Evolutionary conservation across 1,284 basidiomycete genomes (phyloP).

Genomic region (Amylostereum areolatum): DNA sequence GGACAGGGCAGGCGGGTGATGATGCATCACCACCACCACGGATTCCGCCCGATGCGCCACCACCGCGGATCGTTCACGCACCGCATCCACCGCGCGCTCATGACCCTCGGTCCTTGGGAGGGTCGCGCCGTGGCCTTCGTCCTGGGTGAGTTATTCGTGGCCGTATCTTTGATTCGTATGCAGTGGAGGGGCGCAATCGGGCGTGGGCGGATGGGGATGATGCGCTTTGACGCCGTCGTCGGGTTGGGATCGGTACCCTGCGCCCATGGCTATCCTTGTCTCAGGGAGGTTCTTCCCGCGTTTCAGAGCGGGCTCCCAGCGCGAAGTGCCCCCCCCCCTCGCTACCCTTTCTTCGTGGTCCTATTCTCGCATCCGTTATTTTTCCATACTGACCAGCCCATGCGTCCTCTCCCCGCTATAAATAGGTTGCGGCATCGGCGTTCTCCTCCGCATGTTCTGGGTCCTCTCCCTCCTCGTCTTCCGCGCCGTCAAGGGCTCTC

Average conservation of each 20-base stretch:
- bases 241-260: too few species aligned
- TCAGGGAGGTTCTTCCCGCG: too few species aligned
- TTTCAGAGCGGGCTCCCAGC: too few species aligned
- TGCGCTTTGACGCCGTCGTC: too few species aligned
- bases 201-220: too few species aligned
- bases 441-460: conserved; percentile 72
- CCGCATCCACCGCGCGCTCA: conserved; percentile 58
- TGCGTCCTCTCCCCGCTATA: neutral
- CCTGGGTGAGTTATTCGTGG: conserved; percentile 44
- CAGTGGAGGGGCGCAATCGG: too few species aligned
- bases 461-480: conserved; percentile 56
- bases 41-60: conserved; percentile 8
- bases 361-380: neutral
- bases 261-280: too few species aligned
- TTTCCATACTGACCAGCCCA: neutral
- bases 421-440: conserved; percentile 71
- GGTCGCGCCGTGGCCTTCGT: conserved; percentile 74
- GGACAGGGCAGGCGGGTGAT: too few species aligned
- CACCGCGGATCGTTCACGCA: conserved; percentile 38
- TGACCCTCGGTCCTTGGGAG: conserved; percentile 73
- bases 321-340: too few species aligned
- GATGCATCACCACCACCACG: conserved; percentile 24
- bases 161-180: too few species aligned
- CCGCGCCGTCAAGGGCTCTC: conserved; percentile 34
- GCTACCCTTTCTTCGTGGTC: too few species aligned